Evolutionary conservation across 2,329 filamentous ascomycete genomes (phyloP), one percentile per base, ranked within the genome.

Genomic region (Aspergillus neotritici): DNA sequence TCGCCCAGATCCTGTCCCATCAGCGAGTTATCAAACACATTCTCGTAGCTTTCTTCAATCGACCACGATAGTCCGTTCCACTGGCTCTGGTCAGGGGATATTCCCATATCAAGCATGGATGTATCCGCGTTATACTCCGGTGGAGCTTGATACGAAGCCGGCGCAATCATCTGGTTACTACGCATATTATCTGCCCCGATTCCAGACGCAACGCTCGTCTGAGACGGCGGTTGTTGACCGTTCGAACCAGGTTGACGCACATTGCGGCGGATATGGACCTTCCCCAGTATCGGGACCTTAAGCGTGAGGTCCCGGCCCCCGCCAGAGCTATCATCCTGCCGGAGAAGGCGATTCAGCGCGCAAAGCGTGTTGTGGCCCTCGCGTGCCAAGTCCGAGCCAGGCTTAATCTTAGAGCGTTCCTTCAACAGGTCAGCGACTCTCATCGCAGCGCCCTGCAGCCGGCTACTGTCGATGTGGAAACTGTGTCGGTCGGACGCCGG

Each of bases 231-330:
- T 25, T 8, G 21, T 25, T 25, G 21, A 9, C 9, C 21, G 7
- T 9, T 9, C 5, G 29, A n/a, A 8, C 13, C 8, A 2, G 5
- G 7, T 15, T 16, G 25, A 13, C 34, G 36, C 3, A 34, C 3
- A 10, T 53, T 53, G 4, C 51, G 49, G n/a, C 49, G 43, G 33
- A 53, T 40, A 16, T 52, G 49, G 2, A 53, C 37, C 15, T 48
- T 53, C 15, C 51, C 51, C 2, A 53, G 37, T 1, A 53, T 43
- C 5, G 51, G 51, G 4, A 53, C 51, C n/a, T 47, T 44, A 13
- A 52, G 14, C 2, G 49, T 47, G 30, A 53, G 10, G 25, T 44
- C 41, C 33, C 44, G 39, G 5, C 32, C 33, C 6, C 30, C 29
- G 5, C 17, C 15, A 8, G 21, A 7, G 11, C 31, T 21, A 6